Conservation (phyloP, 192 early-diverging fungal species). For the Geranomyces michiganensis region DNA sequence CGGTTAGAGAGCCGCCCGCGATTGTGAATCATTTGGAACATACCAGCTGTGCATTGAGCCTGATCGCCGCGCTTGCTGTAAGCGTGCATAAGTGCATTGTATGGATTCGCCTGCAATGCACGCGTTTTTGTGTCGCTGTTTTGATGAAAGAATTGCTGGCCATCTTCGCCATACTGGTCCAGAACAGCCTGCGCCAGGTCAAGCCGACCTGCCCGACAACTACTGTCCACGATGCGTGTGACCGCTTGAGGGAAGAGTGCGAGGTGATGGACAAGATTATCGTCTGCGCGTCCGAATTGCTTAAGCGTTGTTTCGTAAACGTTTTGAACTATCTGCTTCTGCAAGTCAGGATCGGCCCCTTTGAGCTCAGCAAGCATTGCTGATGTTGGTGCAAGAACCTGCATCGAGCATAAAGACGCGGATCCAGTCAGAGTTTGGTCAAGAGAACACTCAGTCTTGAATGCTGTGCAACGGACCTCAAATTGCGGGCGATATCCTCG, state of each 20-base stretch:
- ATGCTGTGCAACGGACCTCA: conserved; percentile 14
- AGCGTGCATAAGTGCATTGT: conserved; percentile 21
- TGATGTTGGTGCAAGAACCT: conserved; percentile 1
- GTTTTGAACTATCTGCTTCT: neutral
- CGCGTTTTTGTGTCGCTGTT: no score
- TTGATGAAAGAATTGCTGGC: neutral
- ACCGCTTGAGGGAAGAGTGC: conserved; percentile 10
- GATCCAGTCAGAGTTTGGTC: neutral
- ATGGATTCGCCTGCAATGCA: conserved; percentile 10
- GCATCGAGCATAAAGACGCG: neutral
- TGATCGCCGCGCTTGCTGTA: neutral
- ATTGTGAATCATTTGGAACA: neutral
- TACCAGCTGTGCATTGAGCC: neutral
- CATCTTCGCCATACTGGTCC: conserved; percentile 9
- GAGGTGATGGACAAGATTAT: neutral
- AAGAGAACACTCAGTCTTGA: neutral
- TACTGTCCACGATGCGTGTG: conserved; percentile 2
- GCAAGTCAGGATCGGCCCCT: neutral
- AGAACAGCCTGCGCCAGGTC: conserved; percentile 21
- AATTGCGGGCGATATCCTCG: conserved; percentile 7
- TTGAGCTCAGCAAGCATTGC: neutral
- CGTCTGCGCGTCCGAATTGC: neutral
- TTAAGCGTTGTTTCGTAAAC: conserved; percentile 1
- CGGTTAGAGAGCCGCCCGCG: neutral
- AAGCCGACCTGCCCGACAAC: neutral